A percentile compares a stretch with the other conserved stretches of the same genome.
Evolutionary conservation across 2,329 filamentous ascomycete species (phyloP).

Genomic region (Exophiala lecanii-corni): DNA sequence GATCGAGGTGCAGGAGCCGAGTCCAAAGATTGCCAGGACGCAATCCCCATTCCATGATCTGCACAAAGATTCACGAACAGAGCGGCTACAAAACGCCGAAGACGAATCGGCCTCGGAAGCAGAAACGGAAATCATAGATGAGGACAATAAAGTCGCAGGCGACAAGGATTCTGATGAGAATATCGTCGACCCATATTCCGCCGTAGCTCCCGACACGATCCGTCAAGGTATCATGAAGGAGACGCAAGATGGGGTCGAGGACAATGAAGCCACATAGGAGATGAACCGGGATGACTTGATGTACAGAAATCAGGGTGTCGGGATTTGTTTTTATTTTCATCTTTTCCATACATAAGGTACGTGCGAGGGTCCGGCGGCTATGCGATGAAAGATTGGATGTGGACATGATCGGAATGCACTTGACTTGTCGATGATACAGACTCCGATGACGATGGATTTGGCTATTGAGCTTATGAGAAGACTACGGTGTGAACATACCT

Average conservation of each 20-base stretch:
- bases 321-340: too few relatives aligned
- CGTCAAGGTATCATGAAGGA: not conserved
- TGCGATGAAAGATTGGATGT: too few relatives aligned
- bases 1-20: conserved; percentile 19
- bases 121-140: conserved; percentile 25
- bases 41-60: conserved; percentile 14
- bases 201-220: conserved; percentile 12
- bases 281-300: too few relatives aligned
- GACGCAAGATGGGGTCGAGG: not conserved
- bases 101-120: conserved; percentile 22
- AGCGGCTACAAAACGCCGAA: conserved; percentile 6
- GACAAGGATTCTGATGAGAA: not conserved
- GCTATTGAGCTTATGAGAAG: too few relatives aligned
- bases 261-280: not conserved
- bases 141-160: conserved; percentile 1
- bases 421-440: too few relatives aligned
- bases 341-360: too few relatives aligned
- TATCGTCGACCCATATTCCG: conserved; percentile 12
- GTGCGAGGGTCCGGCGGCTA: too few relatives aligned
- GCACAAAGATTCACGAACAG: conserved; percentile 4
- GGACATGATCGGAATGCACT: conserved; percentile 3
- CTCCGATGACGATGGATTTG: too few relatives aligned
- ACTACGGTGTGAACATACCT: too few relatives aligned
- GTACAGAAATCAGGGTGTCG: not conserved
- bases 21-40: conserved; percentile 21